Conservation (phyloP, 2,329 filamentous ascomycete species). For the Colletotrichum filicis region DNA sequence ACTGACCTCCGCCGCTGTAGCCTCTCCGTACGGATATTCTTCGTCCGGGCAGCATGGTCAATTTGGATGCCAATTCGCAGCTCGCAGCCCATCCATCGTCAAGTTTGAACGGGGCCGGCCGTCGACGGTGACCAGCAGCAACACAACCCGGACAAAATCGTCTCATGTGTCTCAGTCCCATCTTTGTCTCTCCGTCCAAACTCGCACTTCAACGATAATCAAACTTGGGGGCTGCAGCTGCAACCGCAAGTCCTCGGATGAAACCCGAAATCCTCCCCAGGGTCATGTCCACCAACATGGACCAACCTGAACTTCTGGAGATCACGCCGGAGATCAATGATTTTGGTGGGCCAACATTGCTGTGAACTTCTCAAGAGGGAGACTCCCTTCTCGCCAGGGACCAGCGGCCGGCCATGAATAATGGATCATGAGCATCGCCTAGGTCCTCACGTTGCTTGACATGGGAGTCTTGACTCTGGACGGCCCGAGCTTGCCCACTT, state of each 20-base stretch:
- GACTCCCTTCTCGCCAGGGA: neutral
- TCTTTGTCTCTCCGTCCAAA: slow-evolving; percentile 15
- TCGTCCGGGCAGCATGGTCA: neutral
- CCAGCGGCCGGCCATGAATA: neutral
- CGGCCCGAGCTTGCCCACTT: slow-evolving; percentile 20
- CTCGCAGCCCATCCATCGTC: neutral
- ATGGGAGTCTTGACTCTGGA: neutral
- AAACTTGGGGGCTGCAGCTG: slow-evolving; percentile 7
- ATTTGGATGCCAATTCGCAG: neutral
- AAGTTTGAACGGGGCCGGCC: neutral
- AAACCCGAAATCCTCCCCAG: slow-evolving; percentile 21
- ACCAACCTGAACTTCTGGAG: slow-evolving; percentile 15
- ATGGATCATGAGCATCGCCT: neutral
- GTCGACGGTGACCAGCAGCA: neutral
- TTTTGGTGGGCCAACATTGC: neutral
- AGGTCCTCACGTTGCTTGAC: slow-evolving; percentile 4
- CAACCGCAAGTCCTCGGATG: slow-evolving; percentile 29
- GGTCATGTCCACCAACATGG: neutral
- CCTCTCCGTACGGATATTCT: neutral
- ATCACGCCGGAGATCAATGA: slow-evolving; percentile 27
- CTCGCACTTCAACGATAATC: neutral
- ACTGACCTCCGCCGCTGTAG: neutral
- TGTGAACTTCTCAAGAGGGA: neutral
- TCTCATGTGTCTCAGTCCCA: slow-evolving; percentile 22
- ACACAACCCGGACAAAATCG: neutral